Base-by-base conservation (phyloP, 768 basidiomycete genomes). In the Tricholoma sp. region DNA sequence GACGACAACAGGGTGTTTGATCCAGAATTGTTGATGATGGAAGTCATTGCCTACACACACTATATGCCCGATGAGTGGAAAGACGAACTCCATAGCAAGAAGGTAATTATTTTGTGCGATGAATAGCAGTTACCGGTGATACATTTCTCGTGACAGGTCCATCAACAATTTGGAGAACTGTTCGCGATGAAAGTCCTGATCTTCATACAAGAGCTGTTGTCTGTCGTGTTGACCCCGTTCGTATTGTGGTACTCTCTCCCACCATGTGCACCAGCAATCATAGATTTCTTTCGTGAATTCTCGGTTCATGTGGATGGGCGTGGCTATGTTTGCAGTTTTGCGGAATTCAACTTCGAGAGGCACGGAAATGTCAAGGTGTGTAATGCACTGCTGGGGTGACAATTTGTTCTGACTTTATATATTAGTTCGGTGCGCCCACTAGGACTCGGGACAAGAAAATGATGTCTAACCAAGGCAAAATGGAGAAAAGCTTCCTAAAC, bases 271-370 rank as follows among this genome's bases (percentile, higher is more conserved):
- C 88, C 91, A 8, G 88, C 87, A 0, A 89, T 98, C 62, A 83
- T 99, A 59, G 97, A 99, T 68, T 98, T 99, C 69, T 98, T 99
- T 82, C 85, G 96, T 31, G 96, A 98, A 71, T 99, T 98, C 68
- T 89, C 94, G 0, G 89, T 99, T 0, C 96, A 98, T 70, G 89
- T 99, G 19, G 95, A 98, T 58, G 93, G 95, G 0, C 81, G 97
- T 2, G 97, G 97, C 4, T 96, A 97, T 65, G 91, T 99, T 18
- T 98, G 97, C 67, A 94, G 91, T 56, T 99, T 98, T 71, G 97
- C 97, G 3, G 95, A 96, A 58, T 99, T 99, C 69, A 95, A 98
- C 69, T 98, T 99, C 70, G 87, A 94, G 74, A 76, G 94, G 55
- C 94, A 97, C 60, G 94, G 94, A 0, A 95, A 95, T 69, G 80